Percentiles rank a stretch among this genome's conserved stretches.
These are phyloP conservation scores for Candida sp. DNA, from an alignment of 1,139 yeast genomes.

Conservation along the genomic window DNA sequence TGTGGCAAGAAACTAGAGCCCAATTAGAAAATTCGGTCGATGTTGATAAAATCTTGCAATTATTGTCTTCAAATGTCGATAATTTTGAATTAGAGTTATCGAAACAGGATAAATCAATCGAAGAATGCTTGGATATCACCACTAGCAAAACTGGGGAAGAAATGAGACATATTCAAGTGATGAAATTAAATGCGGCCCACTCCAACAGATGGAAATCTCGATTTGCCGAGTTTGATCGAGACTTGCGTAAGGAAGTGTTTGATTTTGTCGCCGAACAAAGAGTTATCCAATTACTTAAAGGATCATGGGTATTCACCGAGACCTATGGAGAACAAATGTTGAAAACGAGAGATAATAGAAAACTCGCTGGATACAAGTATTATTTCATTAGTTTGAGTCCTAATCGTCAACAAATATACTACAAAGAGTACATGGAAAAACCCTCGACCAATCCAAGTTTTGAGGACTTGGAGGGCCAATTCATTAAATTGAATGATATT, in stretches of 20 bases:
- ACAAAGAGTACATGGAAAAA: conserved; percentile 54
- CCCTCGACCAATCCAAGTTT: conserved; percentile 51
- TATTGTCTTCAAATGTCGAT: conserved; percentile 31
- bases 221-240: conserved; percentile 46
- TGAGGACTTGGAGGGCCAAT: conserved; percentile 43
- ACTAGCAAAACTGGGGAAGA: conserved; percentile 43
- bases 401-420: conserved; percentile 61
- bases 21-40: conserved; percentile 41
- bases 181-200: conserved; percentile 34
- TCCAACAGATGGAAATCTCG: conserved; percentile 30
- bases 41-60: conserved; percentile 44
- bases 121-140: conserved; percentile 44
- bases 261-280: conserved; percentile 82
- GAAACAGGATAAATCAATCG: conserved; percentile 25
- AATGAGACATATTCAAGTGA: conserved; percentile 56
- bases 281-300: conserved; percentile 66
- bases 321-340: conserved; percentile 48
- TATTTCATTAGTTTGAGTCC: conserved; percentile 69
- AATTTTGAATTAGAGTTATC: conserved; percentile 27
- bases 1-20: conserved; percentile 72
- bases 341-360: conserved; percentile 16
- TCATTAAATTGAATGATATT: conserved; percentile 31
- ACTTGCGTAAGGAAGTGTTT: conserved; percentile 56
- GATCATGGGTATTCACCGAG: conserved; percentile 81
- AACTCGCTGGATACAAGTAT: conserved; percentile 13